phyloP scores from a whole-genome alignment of 1,139 yeast genomes.

The Hemisphaericaspora lyxosophila region DNA sequence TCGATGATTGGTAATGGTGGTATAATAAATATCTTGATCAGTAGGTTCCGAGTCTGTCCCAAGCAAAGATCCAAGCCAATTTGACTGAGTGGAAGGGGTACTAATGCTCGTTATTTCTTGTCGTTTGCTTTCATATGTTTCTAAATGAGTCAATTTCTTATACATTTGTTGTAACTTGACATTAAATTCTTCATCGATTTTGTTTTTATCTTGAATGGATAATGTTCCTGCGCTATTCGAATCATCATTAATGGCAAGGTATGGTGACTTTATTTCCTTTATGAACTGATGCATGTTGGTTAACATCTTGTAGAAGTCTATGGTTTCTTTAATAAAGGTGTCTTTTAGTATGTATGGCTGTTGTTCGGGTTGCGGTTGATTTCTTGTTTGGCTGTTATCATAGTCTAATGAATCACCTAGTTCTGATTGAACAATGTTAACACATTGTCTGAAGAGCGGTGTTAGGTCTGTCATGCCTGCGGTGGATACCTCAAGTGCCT shows the following conservation, averaged over 20 bases:
- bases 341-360: conserved; percentile 36
- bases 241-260: conserved; percentile 41
- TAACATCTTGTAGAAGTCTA: conserved; percentile 43
- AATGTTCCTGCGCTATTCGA: conserved; percentile 20
- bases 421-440: conserved; percentile 40
- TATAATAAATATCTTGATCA: conserved; percentile 26
- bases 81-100: conserved; percentile 13
- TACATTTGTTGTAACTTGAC: conserved; percentile 49
- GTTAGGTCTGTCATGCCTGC: conserved; percentile 60
- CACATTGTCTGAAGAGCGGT: conserved; percentile 50
- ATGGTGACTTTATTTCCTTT: conserved; percentile 40
- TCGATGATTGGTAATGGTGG: conserved; percentile 31
- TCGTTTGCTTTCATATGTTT: conserved; percentile 52
- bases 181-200: conserved; percentile 55
- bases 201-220: conserved; percentile 49
- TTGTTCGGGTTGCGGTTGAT: not conserved
- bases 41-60: conserved; percentile 29
- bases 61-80: conserved; percentile 28
- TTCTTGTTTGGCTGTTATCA: conserved; percentile 9
- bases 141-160: conserved; percentile 50
- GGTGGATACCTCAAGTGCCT: no score
- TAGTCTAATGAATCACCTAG: conserved; percentile 13
- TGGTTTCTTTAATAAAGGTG: conserved; percentile 52
- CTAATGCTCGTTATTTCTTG: conserved; percentile 19
- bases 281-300: conserved; percentile 40